phyloP scores from a whole-genome alignment of 164 flowering plant species.

The Piper longum region DNA sequence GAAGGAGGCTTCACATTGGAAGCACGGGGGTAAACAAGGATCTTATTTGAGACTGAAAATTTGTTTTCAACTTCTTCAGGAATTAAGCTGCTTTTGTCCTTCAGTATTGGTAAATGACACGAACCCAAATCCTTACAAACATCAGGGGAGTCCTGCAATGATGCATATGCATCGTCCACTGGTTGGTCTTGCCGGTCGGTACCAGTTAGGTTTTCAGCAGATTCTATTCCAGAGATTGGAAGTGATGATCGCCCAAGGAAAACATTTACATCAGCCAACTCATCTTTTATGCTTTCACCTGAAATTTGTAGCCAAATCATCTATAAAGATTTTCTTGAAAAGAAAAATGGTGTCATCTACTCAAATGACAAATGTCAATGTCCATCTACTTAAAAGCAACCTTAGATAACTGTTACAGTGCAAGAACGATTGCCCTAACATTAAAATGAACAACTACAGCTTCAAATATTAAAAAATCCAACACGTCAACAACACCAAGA shows the following conservation, averaged over 20 bases:
- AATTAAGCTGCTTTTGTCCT: not conserved
- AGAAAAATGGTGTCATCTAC: too few species aligned
- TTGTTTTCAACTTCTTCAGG: not conserved
- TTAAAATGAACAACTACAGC: too few species aligned
- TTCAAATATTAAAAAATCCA: too few species aligned
- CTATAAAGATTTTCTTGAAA: not conserved
- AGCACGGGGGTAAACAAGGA: not conserved
- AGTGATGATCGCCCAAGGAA: not conserved
- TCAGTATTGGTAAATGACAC: not conserved
- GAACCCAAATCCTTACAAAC: not conserved
- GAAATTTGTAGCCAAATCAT: not conserved
- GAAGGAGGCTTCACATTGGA: not conserved
- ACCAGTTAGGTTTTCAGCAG: not conserved
- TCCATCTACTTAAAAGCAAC: too few species aligned
- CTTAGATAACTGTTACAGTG: too few species aligned
- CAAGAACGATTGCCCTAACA: too few species aligned
- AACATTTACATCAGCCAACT: not conserved
- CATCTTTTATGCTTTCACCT: not conserved
- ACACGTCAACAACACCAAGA: too few species aligned
- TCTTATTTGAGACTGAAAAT: not conserved
- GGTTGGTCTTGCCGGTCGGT: not conserved
- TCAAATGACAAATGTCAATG: too few species aligned
- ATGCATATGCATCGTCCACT: not conserved
- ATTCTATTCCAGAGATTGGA: not conserved
- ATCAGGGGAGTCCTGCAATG: not conserved